phyloP scores from a whole-genome alignment of 2,329 filamentous ascomycete species.

The Botryotinia narcissicola region DNA sequence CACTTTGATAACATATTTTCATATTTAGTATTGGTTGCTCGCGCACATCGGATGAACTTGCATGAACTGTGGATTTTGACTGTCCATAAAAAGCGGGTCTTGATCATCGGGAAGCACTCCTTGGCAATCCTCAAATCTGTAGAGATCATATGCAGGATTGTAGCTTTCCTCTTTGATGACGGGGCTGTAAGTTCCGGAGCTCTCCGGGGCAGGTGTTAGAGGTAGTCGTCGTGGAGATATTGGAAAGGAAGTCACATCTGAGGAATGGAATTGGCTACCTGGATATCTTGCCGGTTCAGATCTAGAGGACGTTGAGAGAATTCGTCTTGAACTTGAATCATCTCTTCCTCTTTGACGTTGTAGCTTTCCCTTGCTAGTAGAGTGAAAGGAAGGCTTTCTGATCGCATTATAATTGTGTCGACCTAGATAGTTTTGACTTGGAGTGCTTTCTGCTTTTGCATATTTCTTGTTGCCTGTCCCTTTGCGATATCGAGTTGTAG shows the following conservation, averaged over 20 bases:
- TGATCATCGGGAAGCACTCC: constrained; percentile 32
- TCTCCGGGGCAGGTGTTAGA: constrained; percentile 27
- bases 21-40: constrained; percentile 17
- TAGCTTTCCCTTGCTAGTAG: constrained; percentile 26
- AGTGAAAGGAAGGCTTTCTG: constrained; percentile 8
- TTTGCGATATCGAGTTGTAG: constrained; percentile 78
- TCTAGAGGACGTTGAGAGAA: neutral
- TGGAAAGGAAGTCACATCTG: constrained; percentile 17
- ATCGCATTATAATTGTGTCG: constrained; percentile 8
- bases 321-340: constrained; percentile 19
- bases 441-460: constrained; percentile 19
- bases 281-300: neutral
- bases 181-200: constrained; percentile 21
- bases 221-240: constrained; percentile 23
- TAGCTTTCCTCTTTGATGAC: constrained; percentile 23
- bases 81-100: constrained; percentile 32
- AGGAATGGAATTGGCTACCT: neutral
- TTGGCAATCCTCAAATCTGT: constrained; percentile 32
- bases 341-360: constrained; percentile 27
- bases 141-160: constrained; percentile 30
- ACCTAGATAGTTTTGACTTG: neutral
- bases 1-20: neutral
- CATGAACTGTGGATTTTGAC: constrained; percentile 24
- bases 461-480: constrained; percentile 42
- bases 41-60: constrained; percentile 21